Conservation (phyloP, 345 rosid genomes). For the Bruguiera parviflora region DNA sequence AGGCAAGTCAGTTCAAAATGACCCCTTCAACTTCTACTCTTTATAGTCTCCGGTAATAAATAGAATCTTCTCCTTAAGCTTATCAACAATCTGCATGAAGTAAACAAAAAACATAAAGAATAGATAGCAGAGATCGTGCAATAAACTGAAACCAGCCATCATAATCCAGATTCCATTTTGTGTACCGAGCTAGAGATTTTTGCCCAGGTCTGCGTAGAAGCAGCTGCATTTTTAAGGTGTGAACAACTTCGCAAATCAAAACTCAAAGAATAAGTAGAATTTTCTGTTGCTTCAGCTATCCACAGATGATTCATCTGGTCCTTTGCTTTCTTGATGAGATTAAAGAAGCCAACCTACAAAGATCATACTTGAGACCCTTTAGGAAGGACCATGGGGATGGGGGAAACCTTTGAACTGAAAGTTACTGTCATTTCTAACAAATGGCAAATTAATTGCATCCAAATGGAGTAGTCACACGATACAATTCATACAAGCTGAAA, state of each 20-base stretch:
- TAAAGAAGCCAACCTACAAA: conserved; percentile 75
- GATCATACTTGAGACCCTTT: not conserved
- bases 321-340: conserved; percentile 74
- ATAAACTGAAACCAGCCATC: conserved; percentile 4
- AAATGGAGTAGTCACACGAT: too few species aligned
- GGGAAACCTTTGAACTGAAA: not conserved
- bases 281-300: conserved; percentile 87
- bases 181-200: conserved; percentile 53
- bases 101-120: conserved; percentile 8
- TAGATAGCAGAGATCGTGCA: conserved; percentile 3
- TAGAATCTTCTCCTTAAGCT: conserved; percentile 53
- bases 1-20: conserved; percentile 12
- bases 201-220: conserved; percentile 59
- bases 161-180: conserved; percentile 8
- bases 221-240: conserved; percentile 61
- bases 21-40: conserved; percentile 21
- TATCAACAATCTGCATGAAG: conserved; percentile 47
- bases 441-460: too few species aligned
- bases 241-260: conserved; percentile 44
- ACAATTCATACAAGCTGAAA: too few species aligned
- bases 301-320: conserved; percentile 65
- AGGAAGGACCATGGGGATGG: not conserved
- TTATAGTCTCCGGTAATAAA: conserved; percentile 42
- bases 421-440: too few species aligned
- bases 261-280: conserved; percentile 53